Evolutionary conservation across 768 basidiomycete species (phyloP).

Genomic region (Mrakia gelida): DNA sequence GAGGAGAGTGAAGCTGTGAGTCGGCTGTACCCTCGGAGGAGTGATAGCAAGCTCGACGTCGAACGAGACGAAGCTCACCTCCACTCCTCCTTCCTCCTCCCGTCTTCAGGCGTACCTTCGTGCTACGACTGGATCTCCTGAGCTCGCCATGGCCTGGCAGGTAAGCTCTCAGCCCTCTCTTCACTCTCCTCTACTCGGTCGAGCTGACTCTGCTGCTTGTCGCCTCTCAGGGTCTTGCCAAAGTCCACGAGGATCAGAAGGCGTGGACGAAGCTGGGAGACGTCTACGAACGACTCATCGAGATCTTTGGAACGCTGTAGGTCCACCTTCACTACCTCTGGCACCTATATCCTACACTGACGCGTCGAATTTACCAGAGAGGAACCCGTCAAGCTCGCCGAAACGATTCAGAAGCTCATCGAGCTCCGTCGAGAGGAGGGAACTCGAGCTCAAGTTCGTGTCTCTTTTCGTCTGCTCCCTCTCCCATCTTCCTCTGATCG

Average conservation of each 20-base stretch:
- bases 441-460: slow-evolving; percentile 56
- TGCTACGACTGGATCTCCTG: slow-evolving; percentile 65
- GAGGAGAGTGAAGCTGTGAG: slow-evolving; percentile 82
- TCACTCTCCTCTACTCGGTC: too few relatives aligned
- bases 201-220: background rate
- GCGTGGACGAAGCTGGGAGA: slow-evolving; percentile 34
- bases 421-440: slow-evolving; percentile 60
- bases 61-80: background rate
- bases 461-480: background rate
- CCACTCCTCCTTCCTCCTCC: background rate
- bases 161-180: slow-evolving; percentile 44
- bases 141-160: slow-evolving; percentile 79
- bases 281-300: slow-evolving; percentile 55
- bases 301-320: slow-evolving; percentile 59
- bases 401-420: slow-evolving; percentile 71
- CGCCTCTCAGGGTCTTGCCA: slow-evolving; percentile 36
- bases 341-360: slow-evolving; percentile 4
- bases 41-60: background rate
- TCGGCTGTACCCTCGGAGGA: background rate
- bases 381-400: slow-evolving; percentile 74
- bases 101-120: slow-evolving; percentile 63
- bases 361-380: slow-evolving; percentile 48
- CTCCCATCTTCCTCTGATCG: background rate
- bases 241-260: slow-evolving; percentile 40
- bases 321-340: slow-evolving; percentile 33